These are phyloP conservation scores for Pezicula carpinea DNA, from an alignment of 2,329 filamentous ascomycete species.

Conservation along the genomic window DNA sequence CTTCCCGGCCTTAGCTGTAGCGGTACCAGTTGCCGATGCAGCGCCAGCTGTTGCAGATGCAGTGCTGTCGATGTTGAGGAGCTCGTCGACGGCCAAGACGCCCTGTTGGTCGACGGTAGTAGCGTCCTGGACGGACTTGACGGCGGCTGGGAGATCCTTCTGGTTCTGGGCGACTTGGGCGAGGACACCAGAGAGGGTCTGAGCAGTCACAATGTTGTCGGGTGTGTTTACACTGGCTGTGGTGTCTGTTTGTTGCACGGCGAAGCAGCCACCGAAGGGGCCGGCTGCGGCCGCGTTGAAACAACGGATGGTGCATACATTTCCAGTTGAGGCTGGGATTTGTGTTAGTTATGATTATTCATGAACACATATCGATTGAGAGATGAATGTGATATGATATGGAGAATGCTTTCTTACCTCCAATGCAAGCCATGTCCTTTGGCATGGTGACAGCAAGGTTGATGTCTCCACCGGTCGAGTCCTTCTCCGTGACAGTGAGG, in stretches of 20 bases:
- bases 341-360: constrained; percentile 1
- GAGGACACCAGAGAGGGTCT: constrained; percentile 28
- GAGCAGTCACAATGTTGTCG: constrained; percentile 24
- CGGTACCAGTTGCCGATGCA: not conserved
- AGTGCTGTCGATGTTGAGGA: constrained; percentile 10
- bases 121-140: constrained; percentile 30
- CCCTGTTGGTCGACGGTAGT: constrained; percentile 11
- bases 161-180: constrained; percentile 31
- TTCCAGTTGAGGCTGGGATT: constrained; percentile 24
- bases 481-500: constrained; percentile 31
- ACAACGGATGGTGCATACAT: constrained; percentile 22
- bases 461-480: constrained; percentile 28
- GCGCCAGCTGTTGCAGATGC: not conserved
- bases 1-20: not conserved
- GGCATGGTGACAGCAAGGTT: constrained; percentile 23
- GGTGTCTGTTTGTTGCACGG: constrained; percentile 25
- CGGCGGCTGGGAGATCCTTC: constrained; percentile 29
- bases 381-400: not conserved
- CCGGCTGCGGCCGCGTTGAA: constrained; percentile 18
- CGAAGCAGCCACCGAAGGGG: constrained; percentile 23
- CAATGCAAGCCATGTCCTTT: constrained; percentile 3
- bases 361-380: not conserved
- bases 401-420: not conserved
- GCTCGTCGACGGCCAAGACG: constrained; percentile 25
- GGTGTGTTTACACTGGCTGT: not conserved